Base-by-base conservation (phyloP, 169 alveolate genomes). In the Ichthyophthirius multifiliis region DNA sequence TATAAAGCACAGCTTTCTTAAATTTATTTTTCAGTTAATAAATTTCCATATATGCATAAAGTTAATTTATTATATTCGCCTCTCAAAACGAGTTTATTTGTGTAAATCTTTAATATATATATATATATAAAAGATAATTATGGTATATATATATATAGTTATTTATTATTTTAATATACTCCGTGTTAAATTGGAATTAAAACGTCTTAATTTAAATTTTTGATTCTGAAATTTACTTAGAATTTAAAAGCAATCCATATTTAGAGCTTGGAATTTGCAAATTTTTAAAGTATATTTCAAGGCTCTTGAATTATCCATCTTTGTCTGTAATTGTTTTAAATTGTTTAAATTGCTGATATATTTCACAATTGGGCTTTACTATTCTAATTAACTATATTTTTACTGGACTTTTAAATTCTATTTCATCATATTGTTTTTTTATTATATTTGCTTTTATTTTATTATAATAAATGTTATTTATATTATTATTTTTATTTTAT, bases 1-100 rank as follows among this genome's bases (percentile, higher is more conserved):
- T 55, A 55, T 13, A 55, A 16, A 9, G 71, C 43, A 27, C 71
- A 55, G 9, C 23, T 27, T 4, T 55, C 71, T 12, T 1, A 7
- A 10, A 55, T 55, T 55, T 55, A 34, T 55, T 55, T 13, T 55
- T 55, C 71, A 27, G 12, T 13, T 27, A 55, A 39, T 13, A 55
- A n/a, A 55, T 55, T 39, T 27, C 71, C 71, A 39, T 55, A 55
- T 34, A 55, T 39, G 71, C 71, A 55, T 27, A 55, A 34, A 20
- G 71, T 55, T 55, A 55, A 55, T 55, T 55, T 55, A 6, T 34
- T 55, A 55, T 55, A 55, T 55, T 55, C 71, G 23, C 71, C 71
- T 23, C 71, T 55, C 9, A 55, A 55, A 5, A 55, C 71, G 23
- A 55, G 13, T 23, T 20, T 27, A 55, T 55, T 55, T 20, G 71